Conservation (phyloP, 768 basidiomycete species). For the Rhodosporidiobolus odoratus region DNA sequence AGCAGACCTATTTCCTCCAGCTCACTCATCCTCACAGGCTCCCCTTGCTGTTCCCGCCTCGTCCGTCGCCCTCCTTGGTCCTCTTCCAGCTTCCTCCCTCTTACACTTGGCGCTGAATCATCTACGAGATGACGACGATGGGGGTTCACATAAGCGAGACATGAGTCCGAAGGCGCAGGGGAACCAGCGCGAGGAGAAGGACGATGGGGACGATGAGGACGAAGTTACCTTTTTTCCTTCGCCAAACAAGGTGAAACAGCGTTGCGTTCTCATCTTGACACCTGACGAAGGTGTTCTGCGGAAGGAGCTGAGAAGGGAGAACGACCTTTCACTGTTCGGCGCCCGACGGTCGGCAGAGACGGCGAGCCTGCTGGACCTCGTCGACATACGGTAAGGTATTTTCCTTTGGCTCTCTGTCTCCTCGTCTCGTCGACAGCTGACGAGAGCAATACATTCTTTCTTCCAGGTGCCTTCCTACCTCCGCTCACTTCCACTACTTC, state of each 20-base stretch:
- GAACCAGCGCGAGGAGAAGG: slow-evolving; percentile 3
- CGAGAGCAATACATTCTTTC: too few species aligned
- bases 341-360: neutral
- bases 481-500: slow-evolving; percentile 29
- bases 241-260: neutral
- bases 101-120: slow-evolving; percentile 28
- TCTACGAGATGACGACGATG: neutral
- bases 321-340: slow-evolving; percentile 20
- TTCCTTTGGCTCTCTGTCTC: neutral
- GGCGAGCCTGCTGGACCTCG: neutral
- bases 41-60: neutral
- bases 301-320: slow-evolving; percentile 2
- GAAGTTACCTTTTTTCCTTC: neutral
- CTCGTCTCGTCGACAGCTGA: neutral
- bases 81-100: slow-evolving; percentile 1
- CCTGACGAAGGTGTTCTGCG: slow-evolving; percentile 1
- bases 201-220: neutral
- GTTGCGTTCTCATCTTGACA: slow-evolving; percentile 19
- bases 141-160: neutral
- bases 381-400: slow-evolving; percentile 35
- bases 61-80: slow-evolving; percentile 22
- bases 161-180: slow-evolving; percentile 13
- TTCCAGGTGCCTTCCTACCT: slow-evolving; percentile 17
- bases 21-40: neutral
- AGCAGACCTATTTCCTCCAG: neutral